phyloP scores from a whole-genome alignment of 768 basidiomycete genomes.

The Hericium alpestre region DNA sequence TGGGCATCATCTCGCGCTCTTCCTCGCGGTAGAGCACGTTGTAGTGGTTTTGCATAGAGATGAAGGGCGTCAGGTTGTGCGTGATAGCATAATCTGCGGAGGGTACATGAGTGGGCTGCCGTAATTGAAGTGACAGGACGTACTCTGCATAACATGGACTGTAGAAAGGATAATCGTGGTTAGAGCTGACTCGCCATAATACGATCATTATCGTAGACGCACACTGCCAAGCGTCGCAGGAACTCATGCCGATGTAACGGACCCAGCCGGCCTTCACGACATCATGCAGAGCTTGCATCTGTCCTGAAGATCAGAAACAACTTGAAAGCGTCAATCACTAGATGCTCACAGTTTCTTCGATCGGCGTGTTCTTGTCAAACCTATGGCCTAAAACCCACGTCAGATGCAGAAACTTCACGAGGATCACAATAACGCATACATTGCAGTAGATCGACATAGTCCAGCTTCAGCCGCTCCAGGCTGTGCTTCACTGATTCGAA shows the following conservation, averaged over 20 bases:
- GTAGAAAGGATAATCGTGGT: background rate
- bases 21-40: slow-evolving; percentile 29
- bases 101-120: background rate
- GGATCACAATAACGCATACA: slow-evolving; percentile 18
- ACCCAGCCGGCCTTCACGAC: slow-evolving; percentile 28
- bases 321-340: background rate
- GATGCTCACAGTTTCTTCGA: background rate
- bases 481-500: slow-evolving; percentile 60
- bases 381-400: slow-evolving; percentile 12
- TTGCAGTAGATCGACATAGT: slow-evolving; percentile 47
- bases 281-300: slow-evolving; percentile 31
- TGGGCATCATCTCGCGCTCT: slow-evolving; percentile 24
- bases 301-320: background rate
- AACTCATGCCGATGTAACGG: slow-evolving; percentile 24
- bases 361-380: slow-evolving; percentile 24
- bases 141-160: slow-evolving; percentile 7
- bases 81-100: slow-evolving; percentile 24
- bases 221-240: slow-evolving; percentile 19
- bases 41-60: slow-evolving; percentile 32
- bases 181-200: background rate
- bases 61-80: slow-evolving; percentile 22
- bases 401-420: background rate
- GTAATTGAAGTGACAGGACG: background rate
- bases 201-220: background rate
- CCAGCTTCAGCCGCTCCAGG: slow-evolving; percentile 33